Evolutionary conservation across 1,284 basidiomycete genomes (phyloP).

Genomic region (Pulveroboletus sp.): DNA sequence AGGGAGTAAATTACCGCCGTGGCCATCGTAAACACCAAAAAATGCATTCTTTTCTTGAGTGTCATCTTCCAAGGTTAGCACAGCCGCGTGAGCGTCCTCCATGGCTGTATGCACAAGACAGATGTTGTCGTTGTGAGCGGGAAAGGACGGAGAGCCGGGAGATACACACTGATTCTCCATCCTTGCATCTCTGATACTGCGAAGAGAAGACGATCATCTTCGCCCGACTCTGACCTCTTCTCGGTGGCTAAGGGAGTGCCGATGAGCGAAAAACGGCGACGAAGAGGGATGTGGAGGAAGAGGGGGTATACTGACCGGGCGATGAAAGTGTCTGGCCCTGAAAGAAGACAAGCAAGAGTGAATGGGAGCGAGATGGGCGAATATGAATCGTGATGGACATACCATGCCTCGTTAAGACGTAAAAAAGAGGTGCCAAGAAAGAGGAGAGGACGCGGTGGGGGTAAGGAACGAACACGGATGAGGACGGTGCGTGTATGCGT

Average conservation of each 20-base stretch:
- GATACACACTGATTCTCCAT: conserved; percentile 91
- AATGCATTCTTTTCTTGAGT: conserved; percentile 68
- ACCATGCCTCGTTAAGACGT: conserved; percentile 40
- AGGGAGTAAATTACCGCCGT: conserved; percentile 69
- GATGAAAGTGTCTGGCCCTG: conserved; percentile 76
- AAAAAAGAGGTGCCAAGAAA: conserved; percentile 20
- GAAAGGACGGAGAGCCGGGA: neutral
- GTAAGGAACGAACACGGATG: conserved; percentile 1
- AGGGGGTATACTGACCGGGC: conserved; percentile 51
- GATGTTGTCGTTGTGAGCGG: conserved; percentile 3
- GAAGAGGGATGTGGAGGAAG: neutral
- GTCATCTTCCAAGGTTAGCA: conserved; percentile 65
- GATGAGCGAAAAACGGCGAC: conserved; percentile 19
- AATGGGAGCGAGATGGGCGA: conserved; percentile 5
- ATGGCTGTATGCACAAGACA: conserved; percentile 64
- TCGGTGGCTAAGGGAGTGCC: conserved; percentile 60
- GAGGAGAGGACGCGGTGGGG: neutral
- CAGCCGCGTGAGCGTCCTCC: conserved; percentile 95
- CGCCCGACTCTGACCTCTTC: conserved; percentile 82
- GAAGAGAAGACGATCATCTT: conserved; percentile 79
- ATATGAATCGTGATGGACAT: conserved; percentile 12
- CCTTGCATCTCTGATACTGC: conserved; percentile 98
- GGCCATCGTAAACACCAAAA: conserved; percentile 98
- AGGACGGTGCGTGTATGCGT: too few relatives aligned
- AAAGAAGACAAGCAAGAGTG: conserved; percentile 1